Evolutionary conservation across 805 yeast genomes (phyloP), one percentile per base, ranked within the genome.

Genomic region (Starmerella asiatica): DNA sequence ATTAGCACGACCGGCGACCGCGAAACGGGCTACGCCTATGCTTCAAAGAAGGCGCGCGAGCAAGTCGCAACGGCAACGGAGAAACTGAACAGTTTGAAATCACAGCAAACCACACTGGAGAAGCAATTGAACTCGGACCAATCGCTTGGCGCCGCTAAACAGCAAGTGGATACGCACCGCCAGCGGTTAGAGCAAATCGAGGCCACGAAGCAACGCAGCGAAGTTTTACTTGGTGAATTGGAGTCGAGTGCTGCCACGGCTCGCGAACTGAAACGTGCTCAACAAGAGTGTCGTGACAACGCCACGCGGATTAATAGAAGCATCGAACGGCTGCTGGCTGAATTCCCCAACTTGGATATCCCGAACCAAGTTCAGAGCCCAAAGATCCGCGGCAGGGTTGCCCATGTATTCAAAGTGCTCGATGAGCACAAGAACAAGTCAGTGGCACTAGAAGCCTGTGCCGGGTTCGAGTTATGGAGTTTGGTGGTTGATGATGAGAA

Each of bases 381-480:
- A 59, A 72, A 3, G 0, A 93, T 91, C 3, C 78, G 76, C 53
- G 99, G 99, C 33, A 72, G 85, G 15, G 93, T 88, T 12, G 94
- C 94, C 2, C 91, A 81, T 54, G 62, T 91, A 36, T 84, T 93
- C 55, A 59, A 67, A 1, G 56, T 91, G 17, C 69, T 70, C 15
- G 74, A 76, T 32, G 56, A 65, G 1, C 72, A 78, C 36, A 56
- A 61, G 39, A 70, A 71, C 20, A 74, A 76, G 39, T 78, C 93
- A 1, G 67, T 77, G 20, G 98, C 99, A 1, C 63, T 91, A 27
- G 96, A 91, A 59, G 79, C 83, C 2, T 79, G 93, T 56, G 98
- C 96, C 2, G 99, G 98, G 35, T 93, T 88, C 4, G 68, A 86
- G 50, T 60, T 93, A 23, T 93, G 75, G 57, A 85, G 86, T 53